These are phyloP conservation scores for Penicillium ochrochloron DNA, from an alignment of 495 filamentous ascomycete genomes.

Conservation along the genomic window DNA sequence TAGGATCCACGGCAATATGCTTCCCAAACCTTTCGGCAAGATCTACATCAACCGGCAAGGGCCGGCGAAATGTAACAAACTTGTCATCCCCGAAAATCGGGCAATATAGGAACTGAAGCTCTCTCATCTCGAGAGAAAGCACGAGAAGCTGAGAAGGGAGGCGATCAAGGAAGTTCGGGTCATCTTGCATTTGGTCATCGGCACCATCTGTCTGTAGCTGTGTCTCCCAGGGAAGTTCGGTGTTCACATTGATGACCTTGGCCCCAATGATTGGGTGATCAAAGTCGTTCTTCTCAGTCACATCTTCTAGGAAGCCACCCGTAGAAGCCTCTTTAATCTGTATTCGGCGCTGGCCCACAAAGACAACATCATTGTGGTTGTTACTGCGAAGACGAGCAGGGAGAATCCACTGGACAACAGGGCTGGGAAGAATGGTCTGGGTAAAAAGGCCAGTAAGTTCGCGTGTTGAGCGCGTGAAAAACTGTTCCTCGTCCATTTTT, in stretches of 20 bases:
- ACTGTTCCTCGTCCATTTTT: slow-evolving; percentile 5
- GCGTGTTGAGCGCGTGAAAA: not conserved
- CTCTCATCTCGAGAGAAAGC: slow-evolving; percentile 68
- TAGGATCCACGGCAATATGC: slow-evolving; percentile 82
- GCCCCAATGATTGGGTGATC: slow-evolving; percentile 59
- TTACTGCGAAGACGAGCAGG: slow-evolving; percentile 75
- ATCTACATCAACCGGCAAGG: slow-evolving; percentile 59
- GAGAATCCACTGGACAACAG: slow-evolving; percentile 76
- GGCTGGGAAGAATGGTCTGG: slow-evolving; percentile 75
- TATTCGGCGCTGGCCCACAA: slow-evolving; percentile 70
- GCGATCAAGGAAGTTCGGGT: slow-evolving; percentile 17
- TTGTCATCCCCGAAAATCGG: slow-evolving; percentile 46
- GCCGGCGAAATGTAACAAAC: slow-evolving; percentile 63
- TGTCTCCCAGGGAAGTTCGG: slow-evolving; percentile 37
- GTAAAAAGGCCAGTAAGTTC: slow-evolving; percentile 66
- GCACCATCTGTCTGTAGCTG: slow-evolving; percentile 31
- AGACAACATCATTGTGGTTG: slow-evolving; percentile 83
- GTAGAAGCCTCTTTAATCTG: slow-evolving; percentile 68
- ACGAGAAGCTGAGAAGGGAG: slow-evolving; percentile 79
- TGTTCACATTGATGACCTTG: slow-evolving; percentile 47
- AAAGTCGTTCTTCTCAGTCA: slow-evolving; percentile 76
- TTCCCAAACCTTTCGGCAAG: slow-evolving; percentile 68
- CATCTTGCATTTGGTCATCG: slow-evolving; percentile 3
- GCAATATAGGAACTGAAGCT: slow-evolving; percentile 74
- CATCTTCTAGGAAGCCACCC: slow-evolving; percentile 67